Evolutionary conservation across 768 basidiomycete species (phyloP).

Genomic region (Mycena capillaripes): DNA sequence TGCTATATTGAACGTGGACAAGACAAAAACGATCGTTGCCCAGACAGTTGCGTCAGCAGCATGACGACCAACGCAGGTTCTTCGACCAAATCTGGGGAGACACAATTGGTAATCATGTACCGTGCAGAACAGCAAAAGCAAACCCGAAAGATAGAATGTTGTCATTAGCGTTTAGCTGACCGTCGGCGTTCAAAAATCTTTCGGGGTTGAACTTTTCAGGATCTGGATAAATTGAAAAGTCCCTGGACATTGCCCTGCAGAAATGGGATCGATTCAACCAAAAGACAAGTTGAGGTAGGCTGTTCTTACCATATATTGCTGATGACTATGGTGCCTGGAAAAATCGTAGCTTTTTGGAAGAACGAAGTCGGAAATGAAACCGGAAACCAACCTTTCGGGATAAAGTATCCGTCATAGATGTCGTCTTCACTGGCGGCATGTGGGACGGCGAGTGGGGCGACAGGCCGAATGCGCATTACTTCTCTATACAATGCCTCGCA

Average conservation of each 20-base stretch:
- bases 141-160: background rate
- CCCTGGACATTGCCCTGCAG: slow-evolving; percentile 18
- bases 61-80: slow-evolving; percentile 15
- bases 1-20: slow-evolving; percentile 13
- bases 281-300: too few relatives aligned
- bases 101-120: background rate
- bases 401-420: slow-evolving; percentile 31
- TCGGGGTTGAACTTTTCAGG: slow-evolving; percentile 19
- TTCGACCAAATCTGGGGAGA: slow-evolving; percentile 7
- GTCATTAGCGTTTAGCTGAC: background rate
- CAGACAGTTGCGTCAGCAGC: slow-evolving; percentile 11
- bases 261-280: background rate
- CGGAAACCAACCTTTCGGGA: slow-evolving; percentile 30
- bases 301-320: slow-evolving; percentile 4
- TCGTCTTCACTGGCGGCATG: slow-evolving; percentile 32
- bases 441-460: slow-evolving; percentile 33
- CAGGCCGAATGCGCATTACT: slow-evolving; percentile 40
- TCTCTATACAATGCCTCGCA: slow-evolving; percentile 42
- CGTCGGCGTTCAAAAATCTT: slow-evolving; percentile 7
- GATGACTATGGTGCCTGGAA: slow-evolving; percentile 9
- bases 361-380: background rate
- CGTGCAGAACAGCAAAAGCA: background rate
- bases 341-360: background rate
- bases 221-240: slow-evolving; percentile 6
- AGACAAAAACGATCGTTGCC: slow-evolving; percentile 10